Conservation (phyloP, 495 filamentous ascomycete genomes). For the Penicillium paxilli region DNA sequence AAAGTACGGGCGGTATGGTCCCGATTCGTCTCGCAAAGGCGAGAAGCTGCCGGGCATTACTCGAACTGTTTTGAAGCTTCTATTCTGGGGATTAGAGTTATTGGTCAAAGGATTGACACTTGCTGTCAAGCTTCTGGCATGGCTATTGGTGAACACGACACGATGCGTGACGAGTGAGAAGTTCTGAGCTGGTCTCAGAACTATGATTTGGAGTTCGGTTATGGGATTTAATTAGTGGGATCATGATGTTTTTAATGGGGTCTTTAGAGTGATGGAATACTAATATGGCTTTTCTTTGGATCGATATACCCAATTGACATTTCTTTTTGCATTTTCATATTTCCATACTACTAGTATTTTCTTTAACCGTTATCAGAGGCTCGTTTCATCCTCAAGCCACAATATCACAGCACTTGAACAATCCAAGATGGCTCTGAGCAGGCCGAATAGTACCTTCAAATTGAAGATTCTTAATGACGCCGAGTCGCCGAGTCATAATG, state of each 20-base stretch:
- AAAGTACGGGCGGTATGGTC: slow-evolving; percentile 41
- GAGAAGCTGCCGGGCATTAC: slow-evolving; percentile 40
- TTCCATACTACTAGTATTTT: no score
- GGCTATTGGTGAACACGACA: slow-evolving; percentile 38
- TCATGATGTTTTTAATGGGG: background rate
- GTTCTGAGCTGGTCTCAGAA: slow-evolving; percentile 25
- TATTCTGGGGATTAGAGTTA: slow-evolving; percentile 42
- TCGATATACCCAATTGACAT: slow-evolving; percentile 10
- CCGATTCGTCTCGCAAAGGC: slow-evolving; percentile 34
- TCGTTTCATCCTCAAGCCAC: background rate
- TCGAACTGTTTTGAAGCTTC: slow-evolving; percentile 30
- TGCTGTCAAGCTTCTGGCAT: slow-evolving; percentile 39
- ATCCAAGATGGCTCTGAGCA: no score
- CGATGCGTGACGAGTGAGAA: slow-evolving; percentile 43
- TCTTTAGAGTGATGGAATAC: background rate
- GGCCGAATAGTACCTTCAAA: no score
- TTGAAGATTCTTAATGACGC: no score
- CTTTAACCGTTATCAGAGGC: background rate
- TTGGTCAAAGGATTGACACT: slow-evolving; percentile 35
- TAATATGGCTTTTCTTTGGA: background rate
- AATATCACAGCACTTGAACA: no score
- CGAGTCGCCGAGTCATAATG: no score
- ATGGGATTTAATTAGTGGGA: background rate
- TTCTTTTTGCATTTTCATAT: background rate
- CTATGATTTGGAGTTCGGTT: slow-evolving; percentile 1